Conservation (phyloP, 352 stramenopile species). For the Pythium aquatile region DNA sequence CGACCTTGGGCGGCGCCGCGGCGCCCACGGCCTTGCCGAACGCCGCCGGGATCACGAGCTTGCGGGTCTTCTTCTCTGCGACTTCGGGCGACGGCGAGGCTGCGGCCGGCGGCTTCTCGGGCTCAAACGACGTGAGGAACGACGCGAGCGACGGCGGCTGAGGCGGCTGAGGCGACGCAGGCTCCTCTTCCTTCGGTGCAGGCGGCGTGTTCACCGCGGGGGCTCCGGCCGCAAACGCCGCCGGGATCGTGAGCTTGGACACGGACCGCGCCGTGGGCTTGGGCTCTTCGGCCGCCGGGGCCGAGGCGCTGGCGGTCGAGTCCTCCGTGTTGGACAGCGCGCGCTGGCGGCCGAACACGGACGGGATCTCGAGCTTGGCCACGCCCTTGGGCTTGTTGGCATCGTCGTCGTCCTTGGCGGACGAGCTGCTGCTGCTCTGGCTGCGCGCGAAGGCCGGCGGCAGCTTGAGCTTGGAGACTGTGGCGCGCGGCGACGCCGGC, state of each 20-base stretch:
- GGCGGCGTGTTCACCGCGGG: constrained; percentile 13
- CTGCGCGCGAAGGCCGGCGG: constrained; percentile 19
- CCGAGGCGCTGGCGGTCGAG: neutral
- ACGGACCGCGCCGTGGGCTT: constrained; percentile 41
- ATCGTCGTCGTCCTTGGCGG: constrained; percentile 29
- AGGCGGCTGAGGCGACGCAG: constrained; percentile 6
- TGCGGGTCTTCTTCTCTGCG: constrained; percentile 26
- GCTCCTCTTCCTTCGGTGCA: constrained; percentile 5
- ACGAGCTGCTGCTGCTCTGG: constrained; percentile 6
- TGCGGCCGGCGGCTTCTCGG: constrained; percentile 1
- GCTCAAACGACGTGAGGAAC: constrained; percentile 22
- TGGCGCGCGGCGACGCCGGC: constrained; percentile 9
- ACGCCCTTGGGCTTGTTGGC: constrained; percentile 13
- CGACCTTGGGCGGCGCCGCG: constrained; percentile 9
- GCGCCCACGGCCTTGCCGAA: constrained; percentile 25
- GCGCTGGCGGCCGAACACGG: constrained; percentile 22
- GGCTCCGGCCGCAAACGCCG: constrained; percentile 34
- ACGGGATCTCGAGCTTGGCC: constrained; percentile 27
- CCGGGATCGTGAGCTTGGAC: constrained; percentile 61
- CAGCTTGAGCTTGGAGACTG: constrained; percentile 27
- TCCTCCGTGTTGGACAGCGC: constrained; percentile 14
- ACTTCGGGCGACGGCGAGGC: neutral
- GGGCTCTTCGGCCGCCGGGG: neutral
- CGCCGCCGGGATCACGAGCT: constrained; percentile 34
- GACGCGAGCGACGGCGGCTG: constrained; percentile 16